Percentiles rank a stretch among this genome's conserved stretches.
phyloP scores from a whole-genome alignment of 2,329 filamentous ascomycete genomes.

The Exophiala bonariae region DNA sequence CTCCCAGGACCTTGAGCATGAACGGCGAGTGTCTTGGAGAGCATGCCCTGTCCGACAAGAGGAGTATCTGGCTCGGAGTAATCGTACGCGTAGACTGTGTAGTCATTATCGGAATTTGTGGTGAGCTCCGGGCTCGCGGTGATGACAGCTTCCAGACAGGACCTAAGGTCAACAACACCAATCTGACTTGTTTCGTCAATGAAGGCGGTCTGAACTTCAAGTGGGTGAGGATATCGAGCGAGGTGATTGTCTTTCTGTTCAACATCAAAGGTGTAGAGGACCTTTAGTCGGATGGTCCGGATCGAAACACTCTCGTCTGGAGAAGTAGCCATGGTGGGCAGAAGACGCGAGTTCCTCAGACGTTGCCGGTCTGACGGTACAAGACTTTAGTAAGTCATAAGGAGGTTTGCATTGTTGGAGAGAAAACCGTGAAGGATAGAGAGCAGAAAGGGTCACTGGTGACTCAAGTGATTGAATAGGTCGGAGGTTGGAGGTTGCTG shows the following conservation, averaged over 20 bases:
- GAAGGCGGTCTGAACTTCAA: conserved; percentile 76
- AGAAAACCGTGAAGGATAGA: not conserved
- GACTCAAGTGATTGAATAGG: no score
- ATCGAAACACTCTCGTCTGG: conserved; percentile 43
- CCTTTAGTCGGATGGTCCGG: conserved; percentile 76
- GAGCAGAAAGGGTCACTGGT: no score
- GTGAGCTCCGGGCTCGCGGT: conserved; percentile 82
- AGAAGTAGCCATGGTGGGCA: conserved; percentile 25
- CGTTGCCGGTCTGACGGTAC: conserved; percentile 6
- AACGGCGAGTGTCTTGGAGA: conserved; percentile 77
- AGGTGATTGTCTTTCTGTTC: conserved; percentile 86
- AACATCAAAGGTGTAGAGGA: conserved; percentile 93
- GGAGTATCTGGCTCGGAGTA: conserved; percentile 94
- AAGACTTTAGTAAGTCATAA: conserved; percentile 2
- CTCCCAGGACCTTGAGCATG: conserved; percentile 46
- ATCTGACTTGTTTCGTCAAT: conserved; percentile 80
- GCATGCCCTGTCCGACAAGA: conserved; percentile 90
- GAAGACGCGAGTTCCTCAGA: conserved; percentile 12
- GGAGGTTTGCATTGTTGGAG: conserved; percentile 12
- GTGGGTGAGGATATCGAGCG: conserved; percentile 76
- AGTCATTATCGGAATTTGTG: conserved; percentile 72
- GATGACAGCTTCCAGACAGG: conserved; percentile 81
- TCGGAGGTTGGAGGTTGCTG: not conserved
- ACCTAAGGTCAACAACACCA: conserved; percentile 82
- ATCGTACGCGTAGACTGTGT: conserved; percentile 95